phyloP scores from a whole-genome alignment of 768 basidiomycete genomes.

The Leucocoprinus sp. region DNA sequence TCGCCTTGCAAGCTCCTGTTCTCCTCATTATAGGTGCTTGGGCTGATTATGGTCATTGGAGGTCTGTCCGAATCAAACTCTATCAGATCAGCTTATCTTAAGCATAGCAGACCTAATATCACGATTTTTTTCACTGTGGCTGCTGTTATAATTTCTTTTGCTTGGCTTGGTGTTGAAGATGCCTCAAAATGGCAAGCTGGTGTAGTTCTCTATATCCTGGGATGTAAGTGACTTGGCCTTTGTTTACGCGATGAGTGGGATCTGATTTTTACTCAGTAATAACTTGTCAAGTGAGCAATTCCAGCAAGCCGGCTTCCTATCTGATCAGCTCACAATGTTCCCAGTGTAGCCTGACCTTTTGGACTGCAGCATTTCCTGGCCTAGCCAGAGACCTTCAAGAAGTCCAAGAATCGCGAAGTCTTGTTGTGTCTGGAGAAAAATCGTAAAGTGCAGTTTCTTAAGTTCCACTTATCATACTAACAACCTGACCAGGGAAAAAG shows the following conservation, averaged over 20 bases:
- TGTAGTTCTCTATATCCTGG: slow-evolving; percentile 54
- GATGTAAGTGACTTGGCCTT: slow-evolving; percentile 32
- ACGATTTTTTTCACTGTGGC: slow-evolving; percentile 66
- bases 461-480: neutral
- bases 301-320: neutral
- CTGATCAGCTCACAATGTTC: neutral
- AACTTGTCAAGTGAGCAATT: slow-evolving; percentile 50
- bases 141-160: slow-evolving; percentile 62
- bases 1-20: slow-evolving; percentile 64
- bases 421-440: slow-evolving; percentile 35
- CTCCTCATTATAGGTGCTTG: slow-evolving; percentile 64
- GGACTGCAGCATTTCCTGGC: slow-evolving; percentile 79
- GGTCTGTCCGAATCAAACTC: slow-evolving; percentile 25
- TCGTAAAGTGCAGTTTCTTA: slow-evolving; percentile 25
- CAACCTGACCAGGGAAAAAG: slow-evolving; percentile 28
- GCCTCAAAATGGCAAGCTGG: slow-evolving; percentile 58
- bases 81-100: neutral
- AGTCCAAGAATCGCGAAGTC: slow-evolving; percentile 42
- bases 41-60: slow-evolving; percentile 80
- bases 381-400: slow-evolving; percentile 64
- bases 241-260: neutral
- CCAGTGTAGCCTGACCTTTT: slow-evolving; percentile 67
- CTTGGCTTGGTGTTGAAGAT: slow-evolving; percentile 67
- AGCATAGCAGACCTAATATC: slow-evolving; percentile 53
- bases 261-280: slow-evolving; percentile 38